phyloP scores from a whole-genome alignment of 1,284 basidiomycete genomes.

The Fomes fomentarius region DNA sequence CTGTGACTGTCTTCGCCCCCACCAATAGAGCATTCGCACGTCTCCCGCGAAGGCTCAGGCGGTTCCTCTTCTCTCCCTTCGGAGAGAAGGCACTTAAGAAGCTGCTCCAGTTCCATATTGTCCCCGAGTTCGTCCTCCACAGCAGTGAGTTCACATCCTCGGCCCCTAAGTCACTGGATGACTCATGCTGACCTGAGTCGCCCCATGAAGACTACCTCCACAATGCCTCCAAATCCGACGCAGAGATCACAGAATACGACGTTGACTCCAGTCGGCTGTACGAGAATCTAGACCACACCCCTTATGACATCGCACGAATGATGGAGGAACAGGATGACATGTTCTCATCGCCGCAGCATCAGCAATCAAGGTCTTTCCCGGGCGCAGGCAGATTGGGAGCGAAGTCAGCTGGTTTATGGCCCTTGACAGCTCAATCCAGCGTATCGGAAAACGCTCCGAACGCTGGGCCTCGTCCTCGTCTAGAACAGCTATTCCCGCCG shows the following conservation, averaged over 20 bases:
- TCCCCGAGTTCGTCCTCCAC: slow-evolving; percentile 59
- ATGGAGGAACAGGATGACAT: no score
- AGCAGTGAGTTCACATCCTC: slow-evolving; percentile 46
- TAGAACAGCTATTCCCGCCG: neutral
- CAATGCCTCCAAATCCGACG: slow-evolving; percentile 26
- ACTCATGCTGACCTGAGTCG: no score
- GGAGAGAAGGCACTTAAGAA: slow-evolving; percentile 61
- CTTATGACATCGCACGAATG: neutral
- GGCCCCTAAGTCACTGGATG: no score
- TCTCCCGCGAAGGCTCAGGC: slow-evolving; percentile 57
- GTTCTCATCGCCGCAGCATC: no score
- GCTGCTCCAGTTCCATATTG: slow-evolving; percentile 67
- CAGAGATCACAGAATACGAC: neutral
- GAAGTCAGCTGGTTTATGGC: no score
- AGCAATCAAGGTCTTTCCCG: no score
- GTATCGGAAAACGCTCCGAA: no score
- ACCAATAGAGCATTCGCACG: slow-evolving; percentile 63
- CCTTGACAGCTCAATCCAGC: no score
- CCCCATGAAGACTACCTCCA: slow-evolving; percentile 24
- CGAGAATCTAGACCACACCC: neutral
- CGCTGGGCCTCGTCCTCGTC: no score
- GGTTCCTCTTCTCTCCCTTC: slow-evolving; percentile 72
- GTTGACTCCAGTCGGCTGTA: neutral
- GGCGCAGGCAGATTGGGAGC: no score
- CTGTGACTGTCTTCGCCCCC: slow-evolving; percentile 69